These are phyloP conservation scores for Xylariomycetidae sp. DNA, from an alignment of 2,329 filamentous ascomycete genomes.

Conservation along the genomic window DNA sequence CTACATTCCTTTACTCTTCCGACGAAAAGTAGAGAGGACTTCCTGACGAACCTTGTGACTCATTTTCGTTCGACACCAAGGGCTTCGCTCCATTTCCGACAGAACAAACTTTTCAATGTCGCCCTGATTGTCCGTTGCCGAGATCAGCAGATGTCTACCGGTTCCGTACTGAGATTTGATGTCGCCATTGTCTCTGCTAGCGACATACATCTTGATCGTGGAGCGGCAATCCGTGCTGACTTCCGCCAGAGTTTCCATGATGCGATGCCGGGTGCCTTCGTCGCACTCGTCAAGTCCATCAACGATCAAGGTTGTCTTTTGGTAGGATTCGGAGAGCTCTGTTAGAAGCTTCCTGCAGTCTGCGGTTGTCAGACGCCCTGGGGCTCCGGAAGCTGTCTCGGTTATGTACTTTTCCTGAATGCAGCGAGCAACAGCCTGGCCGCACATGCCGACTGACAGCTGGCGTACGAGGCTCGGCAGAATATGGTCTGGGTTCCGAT, in stretches of 20 bases:
- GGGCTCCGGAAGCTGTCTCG: not conserved
- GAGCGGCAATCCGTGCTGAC: not conserved
- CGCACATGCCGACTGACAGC: not conserved
- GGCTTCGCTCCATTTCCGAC: not conserved
- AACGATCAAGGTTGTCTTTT: conserved; percentile 1
- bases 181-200: conserved; percentile 5
- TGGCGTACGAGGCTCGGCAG: conserved; percentile 5
- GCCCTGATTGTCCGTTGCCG: conserved; percentile 3
- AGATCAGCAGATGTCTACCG: not conserved
- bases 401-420: not conserved
- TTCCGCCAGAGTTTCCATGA: conserved; percentile 2
- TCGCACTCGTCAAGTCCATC: conserved; percentile 5
- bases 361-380: not conserved
- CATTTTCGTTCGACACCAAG: conserved; percentile 2
- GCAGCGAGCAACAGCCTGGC: not conserved
- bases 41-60: not conserved
- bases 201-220: conserved; percentile 2
- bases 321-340: conserved; percentile 1
- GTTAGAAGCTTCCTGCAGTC: conserved; percentile 2
- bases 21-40: conserved; percentile 1
- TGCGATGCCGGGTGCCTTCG: not conserved
- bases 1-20: conserved; percentile 6
- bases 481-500: conserved; percentile 2
- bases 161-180: conserved; percentile 4
- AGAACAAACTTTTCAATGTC: conserved; percentile 5